phyloP scores from a whole-genome alignment of 2,329 filamentous ascomycete species.

The Biscogniauxia mediterranea region DNA sequence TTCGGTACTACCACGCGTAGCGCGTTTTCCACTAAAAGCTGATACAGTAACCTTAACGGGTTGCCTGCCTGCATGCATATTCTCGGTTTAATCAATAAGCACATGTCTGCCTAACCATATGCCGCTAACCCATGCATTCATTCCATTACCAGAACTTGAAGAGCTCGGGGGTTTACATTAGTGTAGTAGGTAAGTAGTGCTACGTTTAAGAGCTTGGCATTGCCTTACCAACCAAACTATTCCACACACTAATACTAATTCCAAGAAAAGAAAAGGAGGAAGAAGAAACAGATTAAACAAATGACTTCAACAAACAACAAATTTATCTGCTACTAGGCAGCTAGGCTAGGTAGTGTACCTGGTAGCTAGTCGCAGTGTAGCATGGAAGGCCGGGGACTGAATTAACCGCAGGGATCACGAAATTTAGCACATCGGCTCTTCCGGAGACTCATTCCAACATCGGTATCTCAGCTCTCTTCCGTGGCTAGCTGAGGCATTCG shows the following conservation, averaged over 20 bases:
- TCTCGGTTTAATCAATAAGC: background rate
- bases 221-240: too few relatives aligned
- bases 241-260: too few relatives aligned
- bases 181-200: too few relatives aligned
- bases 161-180: too few relatives aligned
- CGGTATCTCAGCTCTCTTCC: background rate
- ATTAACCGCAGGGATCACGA: background rate
- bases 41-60: background rate
- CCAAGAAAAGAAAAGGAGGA: too few relatives aligned
- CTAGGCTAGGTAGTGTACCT: too few relatives aligned
- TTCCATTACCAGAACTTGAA: background rate
- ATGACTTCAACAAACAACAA: too few relatives aligned
- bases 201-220: too few relatives aligned
- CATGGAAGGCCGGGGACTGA: too few relatives aligned
- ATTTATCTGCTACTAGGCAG: too few relatives aligned
- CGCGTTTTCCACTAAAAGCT: background rate
- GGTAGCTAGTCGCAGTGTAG: too few relatives aligned
- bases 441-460: background rate
- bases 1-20: background rate
- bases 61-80: background rate
- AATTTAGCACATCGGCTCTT: background rate
- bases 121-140: background rate
- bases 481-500: background rate
- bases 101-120: background rate
- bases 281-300: too few relatives aligned